A percentile compares a stretch with the other conserved stretches of the same genome.
Evolutionary conservation across 306 rosid species (phyloP).

Genomic region (Acacia melanoxylon): DNA sequence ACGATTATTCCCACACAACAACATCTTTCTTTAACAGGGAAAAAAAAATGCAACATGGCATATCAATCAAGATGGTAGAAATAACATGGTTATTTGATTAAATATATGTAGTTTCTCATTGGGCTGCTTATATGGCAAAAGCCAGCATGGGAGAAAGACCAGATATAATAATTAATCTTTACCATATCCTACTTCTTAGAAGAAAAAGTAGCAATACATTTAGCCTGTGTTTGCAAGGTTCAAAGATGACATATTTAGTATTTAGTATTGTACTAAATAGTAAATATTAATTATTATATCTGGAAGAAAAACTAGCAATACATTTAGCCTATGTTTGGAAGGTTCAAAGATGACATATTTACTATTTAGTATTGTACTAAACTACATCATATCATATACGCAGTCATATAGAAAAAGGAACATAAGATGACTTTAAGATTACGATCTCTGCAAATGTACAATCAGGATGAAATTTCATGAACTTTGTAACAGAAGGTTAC

Average conservation of each 20-base stretch:
- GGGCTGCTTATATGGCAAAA: constrained; percentile 1
- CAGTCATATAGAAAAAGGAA: constrained; percentile 4
- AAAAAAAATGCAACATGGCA: neutral
- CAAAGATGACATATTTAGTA: neutral
- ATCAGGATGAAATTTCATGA: neutral
- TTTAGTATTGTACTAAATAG: neutral
- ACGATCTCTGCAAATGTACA: constrained; percentile 6
- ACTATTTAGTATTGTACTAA: neutral
- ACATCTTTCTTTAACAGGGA: neutral
- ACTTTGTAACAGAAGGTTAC: constrained; percentile 31
- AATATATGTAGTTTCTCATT: neutral
- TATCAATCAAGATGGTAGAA: constrained; percentile 14
- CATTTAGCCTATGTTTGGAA: neutral
- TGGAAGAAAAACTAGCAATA: neutral
- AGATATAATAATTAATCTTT: neutral
- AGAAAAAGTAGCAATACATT: neutral
- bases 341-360: neutral
- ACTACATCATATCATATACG: neutral
- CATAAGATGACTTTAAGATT: constrained; percentile 13
- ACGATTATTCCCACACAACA: neutral
- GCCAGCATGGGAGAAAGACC: neutral
- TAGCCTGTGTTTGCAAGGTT: neutral
- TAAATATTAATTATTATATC: too few species aligned
- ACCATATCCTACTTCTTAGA: neutral
- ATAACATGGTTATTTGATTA: constrained; percentile 9